Conservation (phyloP, 2,329 filamentous ascomycete species). For the Fusarium lyarnte region DNA sequence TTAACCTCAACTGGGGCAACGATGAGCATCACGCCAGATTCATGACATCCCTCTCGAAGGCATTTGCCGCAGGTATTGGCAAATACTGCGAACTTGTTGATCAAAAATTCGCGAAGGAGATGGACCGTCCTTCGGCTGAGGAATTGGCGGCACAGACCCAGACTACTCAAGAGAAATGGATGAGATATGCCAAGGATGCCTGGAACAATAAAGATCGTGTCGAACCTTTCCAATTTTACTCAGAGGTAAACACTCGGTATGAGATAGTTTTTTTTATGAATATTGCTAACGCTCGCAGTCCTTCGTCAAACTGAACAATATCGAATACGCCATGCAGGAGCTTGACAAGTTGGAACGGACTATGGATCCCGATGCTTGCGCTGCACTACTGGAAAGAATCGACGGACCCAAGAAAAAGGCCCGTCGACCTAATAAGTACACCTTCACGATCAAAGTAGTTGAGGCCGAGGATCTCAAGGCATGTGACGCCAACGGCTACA, state of each 20-base stretch:
- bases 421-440: slow-evolving; percentile 84
- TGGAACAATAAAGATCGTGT: slow-evolving; percentile 93
- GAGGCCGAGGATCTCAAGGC: slow-evolving; percentile 97
- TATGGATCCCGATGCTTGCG: slow-evolving; percentile 92
- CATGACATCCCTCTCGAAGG: slow-evolving; percentile 91
- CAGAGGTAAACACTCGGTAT: slow-evolving; percentile 70
- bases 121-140: slow-evolving; percentile 90
- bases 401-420: slow-evolving; percentile 73
- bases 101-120: slow-evolving; percentile 84
- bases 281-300: slow-evolving; percentile 66
- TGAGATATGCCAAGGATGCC: slow-evolving; percentile 92
- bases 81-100: slow-evolving; percentile 94
- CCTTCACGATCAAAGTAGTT: slow-evolving; percentile 98
- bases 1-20: slow-evolving; percentile 89
- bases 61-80: slow-evolving; percentile 82
- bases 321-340: slow-evolving; percentile 93
- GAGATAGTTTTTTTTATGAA: neutral
- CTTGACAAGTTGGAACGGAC: slow-evolving; percentile 89
- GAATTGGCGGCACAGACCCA: slow-evolving; percentile 82
- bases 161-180: slow-evolving; percentile 89
- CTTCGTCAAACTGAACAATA: slow-evolving; percentile 96
- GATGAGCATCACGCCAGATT: slow-evolving; percentile 94
- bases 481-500: slow-evolving; percentile 94
- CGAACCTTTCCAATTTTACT: slow-evolving; percentile 96
- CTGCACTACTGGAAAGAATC: slow-evolving; percentile 78